Conservation (phyloP, 1,284 basidiomycete species). For the Phlebopus sp. region DNA sequence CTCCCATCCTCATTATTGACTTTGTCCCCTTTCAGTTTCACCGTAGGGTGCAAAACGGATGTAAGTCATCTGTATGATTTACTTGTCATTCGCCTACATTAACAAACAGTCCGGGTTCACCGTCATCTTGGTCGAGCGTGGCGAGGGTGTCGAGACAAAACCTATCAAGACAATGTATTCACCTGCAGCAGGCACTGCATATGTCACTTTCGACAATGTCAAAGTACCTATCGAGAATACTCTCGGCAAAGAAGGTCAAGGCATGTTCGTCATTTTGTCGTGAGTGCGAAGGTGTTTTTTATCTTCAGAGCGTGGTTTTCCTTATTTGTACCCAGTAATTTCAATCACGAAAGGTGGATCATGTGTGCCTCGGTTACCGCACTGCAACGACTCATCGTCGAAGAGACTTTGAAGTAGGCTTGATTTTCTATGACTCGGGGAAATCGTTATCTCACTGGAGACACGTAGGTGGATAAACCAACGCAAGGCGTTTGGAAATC, state of each 20-base stretch:
- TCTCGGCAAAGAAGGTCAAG: conserved; percentile 80
- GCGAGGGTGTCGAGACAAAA: conserved; percentile 79
- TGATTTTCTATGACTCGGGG: neutral
- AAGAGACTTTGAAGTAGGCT: conserved; percentile 67
- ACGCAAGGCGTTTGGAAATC: conserved; percentile 84
- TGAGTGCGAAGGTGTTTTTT: conserved; percentile 20
- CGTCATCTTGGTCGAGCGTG: conserved; percentile 77
- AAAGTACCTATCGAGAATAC: conserved; percentile 85
- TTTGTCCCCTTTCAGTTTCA: conserved; percentile 42
- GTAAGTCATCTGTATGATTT: conserved; percentile 25
- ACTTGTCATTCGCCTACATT: neutral
- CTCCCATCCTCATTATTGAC: neutral
- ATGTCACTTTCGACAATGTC: conserved; percentile 86
- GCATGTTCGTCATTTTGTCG: conserved; percentile 76
- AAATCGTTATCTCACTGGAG: neutral
- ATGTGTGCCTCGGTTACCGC: conserved; percentile 65
- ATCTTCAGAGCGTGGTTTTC: neutral
- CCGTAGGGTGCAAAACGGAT: conserved; percentile 57
- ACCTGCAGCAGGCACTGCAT: conserved; percentile 76
- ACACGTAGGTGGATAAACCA: conserved; percentile 67
- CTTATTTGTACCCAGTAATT: conserved; percentile 44
- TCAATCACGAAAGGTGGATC: conserved; percentile 76
- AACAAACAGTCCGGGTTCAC: conserved; percentile 63
- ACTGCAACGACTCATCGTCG: conserved; percentile 51
- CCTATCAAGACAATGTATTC: conserved; percentile 86